phyloP scores from a whole-genome alignment of 768 basidiomycete species.

The Punctularia strigosozonata region DNA sequence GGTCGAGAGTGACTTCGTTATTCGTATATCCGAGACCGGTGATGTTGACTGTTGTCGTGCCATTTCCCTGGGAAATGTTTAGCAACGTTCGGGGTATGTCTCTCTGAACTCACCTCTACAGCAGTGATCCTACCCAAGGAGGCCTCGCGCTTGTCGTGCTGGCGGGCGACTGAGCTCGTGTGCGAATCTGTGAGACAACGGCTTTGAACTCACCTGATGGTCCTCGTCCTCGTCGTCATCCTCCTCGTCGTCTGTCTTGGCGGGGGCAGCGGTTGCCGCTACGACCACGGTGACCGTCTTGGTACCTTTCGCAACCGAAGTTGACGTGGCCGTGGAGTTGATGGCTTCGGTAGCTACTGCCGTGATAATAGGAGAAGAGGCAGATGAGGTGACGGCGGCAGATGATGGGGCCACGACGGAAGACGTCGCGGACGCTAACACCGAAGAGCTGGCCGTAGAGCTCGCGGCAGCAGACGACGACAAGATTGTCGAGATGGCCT shows the following conservation, averaged over 20 bases:
- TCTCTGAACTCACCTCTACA: too few relatives aligned
- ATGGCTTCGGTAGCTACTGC: background rate
- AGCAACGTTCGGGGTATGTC: too few relatives aligned
- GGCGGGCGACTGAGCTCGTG: too few relatives aligned
- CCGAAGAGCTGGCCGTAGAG: background rate
- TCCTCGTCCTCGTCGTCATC: slow-evolving; percentile 4
- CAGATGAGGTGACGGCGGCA: slow-evolving; percentile 1
- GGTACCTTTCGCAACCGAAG: slow-evolving; percentile 1
- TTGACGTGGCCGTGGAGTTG: slow-evolving; percentile 2
- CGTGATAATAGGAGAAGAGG: slow-evolving; percentile 1
- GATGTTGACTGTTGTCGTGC: slow-evolving; percentile 15
- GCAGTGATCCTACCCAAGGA: too few relatives aligned
- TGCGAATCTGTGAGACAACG: too few relatives aligned
- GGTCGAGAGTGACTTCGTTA: slow-evolving; percentile 26
- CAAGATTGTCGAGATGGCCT: slow-evolving; percentile 2
- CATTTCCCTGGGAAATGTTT: slow-evolving; percentile 7
- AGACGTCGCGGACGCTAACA: slow-evolving; percentile 3
- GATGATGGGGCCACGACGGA: slow-evolving; percentile 2
- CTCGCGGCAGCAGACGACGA: background rate
- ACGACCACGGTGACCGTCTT: slow-evolving; percentile 9
- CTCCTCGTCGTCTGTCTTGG: slow-evolving; percentile 1
- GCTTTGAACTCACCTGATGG: too few relatives aligned
- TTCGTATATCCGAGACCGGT: slow-evolving; percentile 22
- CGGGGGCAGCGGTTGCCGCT: slow-evolving; percentile 3
- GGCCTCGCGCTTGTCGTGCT: too few relatives aligned